phyloP scores from a whole-genome alignment of 305 asterid species.

The Galium porrigens region DNA sequence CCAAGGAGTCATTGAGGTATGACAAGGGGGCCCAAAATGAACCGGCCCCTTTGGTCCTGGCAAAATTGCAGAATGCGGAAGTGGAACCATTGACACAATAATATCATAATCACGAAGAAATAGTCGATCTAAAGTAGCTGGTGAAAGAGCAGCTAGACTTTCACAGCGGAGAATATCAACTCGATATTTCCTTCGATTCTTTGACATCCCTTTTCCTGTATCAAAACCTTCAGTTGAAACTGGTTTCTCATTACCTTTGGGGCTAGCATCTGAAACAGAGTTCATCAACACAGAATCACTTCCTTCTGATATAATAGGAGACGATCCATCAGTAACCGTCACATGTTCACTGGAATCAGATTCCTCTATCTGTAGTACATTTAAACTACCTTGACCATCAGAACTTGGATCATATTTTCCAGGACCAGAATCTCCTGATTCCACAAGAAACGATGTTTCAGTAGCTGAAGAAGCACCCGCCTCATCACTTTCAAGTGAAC shows the following conservation, averaged over 20 bases:
- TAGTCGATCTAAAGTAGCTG: slow-evolving; percentile 84
- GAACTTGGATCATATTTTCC: slow-evolving; percentile 21
- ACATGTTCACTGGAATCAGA: slow-evolving; percentile 28
- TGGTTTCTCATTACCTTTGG: slow-evolving; percentile 33
- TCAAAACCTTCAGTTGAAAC: slow-evolving; percentile 31
- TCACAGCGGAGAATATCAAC: slow-evolving; percentile 97
- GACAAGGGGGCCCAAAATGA: slow-evolving; percentile 96
- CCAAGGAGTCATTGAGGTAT: slow-evolving; percentile 98
- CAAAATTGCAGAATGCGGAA: slow-evolving; percentile 83
- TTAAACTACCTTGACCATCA: slow-evolving; percentile 24
- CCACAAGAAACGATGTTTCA: slow-evolving; percentile 24
- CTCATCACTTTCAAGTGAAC: slow-evolving; percentile 29
- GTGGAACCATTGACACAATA: slow-evolving; percentile 88
- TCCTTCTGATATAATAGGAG: slow-evolving; percentile 28
- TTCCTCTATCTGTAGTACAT: slow-evolving; percentile 20
- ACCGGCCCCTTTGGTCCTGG: slow-evolving; percentile 95
- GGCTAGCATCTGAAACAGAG: slow-evolving; percentile 25
- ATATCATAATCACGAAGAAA: slow-evolving; percentile 92
- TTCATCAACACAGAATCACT: slow-evolving; percentile 24
- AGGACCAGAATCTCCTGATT: slow-evolving; percentile 23
- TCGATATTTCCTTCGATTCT: slow-evolving; percentile 50
- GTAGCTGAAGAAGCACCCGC: slow-evolving; percentile 28
- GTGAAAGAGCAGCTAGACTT: slow-evolving; percentile 82
- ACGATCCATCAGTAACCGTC: slow-evolving; percentile 21
- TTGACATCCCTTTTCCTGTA: slow-evolving; percentile 32